A percentile compares a stretch with the other conserved stretches of the same genome.
These are phyloP conservation scores for Orbilia oligospora DNA, from an alignment of 2,329 filamentous ascomycete genomes.

Conservation along the genomic window DNA sequence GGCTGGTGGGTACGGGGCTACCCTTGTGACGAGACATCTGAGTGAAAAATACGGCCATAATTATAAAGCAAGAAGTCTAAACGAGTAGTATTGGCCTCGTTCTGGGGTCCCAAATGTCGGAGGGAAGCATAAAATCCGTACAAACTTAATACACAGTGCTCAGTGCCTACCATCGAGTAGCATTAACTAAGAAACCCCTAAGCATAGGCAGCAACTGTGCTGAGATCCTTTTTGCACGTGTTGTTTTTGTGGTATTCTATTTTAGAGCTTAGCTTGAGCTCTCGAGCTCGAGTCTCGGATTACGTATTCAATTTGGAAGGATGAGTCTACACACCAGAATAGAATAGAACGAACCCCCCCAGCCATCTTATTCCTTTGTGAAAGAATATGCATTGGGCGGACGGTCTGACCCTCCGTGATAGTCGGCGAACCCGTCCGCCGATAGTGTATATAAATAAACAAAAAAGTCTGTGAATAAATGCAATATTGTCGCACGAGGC, in stretches of 20 bases:
- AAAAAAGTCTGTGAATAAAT: neutral
- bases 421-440: slow-evolving; percentile 25
- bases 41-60: too few relatives aligned
- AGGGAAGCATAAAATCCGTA: too few relatives aligned
- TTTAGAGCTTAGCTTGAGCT: neutral
- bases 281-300: slow-evolving; percentile 3
- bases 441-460: neutral
- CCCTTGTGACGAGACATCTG: too few relatives aligned
- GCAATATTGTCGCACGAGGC: slow-evolving; percentile 5
- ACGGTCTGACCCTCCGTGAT: slow-evolving; percentile 2
- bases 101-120: too few relatives aligned
- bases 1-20: too few relatives aligned
- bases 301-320: slow-evolving; percentile 14
- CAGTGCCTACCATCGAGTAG: too few relatives aligned
- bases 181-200: too few relatives aligned
- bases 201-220: neutral
- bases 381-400: slow-evolving; percentile 6
- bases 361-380: neutral
- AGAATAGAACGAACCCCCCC: neutral
- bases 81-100: too few relatives aligned
- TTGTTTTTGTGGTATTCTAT: slow-evolving; percentile 21
- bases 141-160: too few relatives aligned
- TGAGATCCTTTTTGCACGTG: neutral
- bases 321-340: neutral
- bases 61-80: too few relatives aligned